These are phyloP conservation scores for Aspergillus bertholletiae DNA, from an alignment of 495 filamentous ascomycete species.

Conservation along the genomic window DNA sequence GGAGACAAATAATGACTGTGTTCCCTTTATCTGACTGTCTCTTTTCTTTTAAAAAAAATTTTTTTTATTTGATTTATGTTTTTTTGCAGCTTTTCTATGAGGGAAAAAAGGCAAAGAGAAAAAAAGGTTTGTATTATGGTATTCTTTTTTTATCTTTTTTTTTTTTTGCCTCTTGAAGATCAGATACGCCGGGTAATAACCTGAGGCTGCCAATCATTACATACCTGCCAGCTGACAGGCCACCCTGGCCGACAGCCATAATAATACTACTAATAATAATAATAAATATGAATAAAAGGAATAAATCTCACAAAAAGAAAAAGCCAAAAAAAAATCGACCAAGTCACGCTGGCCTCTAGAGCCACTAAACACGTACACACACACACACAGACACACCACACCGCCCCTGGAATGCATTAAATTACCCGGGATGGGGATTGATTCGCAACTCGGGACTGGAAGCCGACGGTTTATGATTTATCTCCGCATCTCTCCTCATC, in stretches of 20 bases:
- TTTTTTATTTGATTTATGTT: too few relatives aligned
- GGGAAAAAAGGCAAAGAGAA: constrained; percentile 7
- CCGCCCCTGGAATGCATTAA: constrained; percentile 13
- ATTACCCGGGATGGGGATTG: constrained; percentile 11
- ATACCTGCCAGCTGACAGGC: too few relatives aligned
- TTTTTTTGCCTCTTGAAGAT: constrained; percentile 1
- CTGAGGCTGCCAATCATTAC: too few relatives aligned
- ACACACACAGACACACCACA: too few relatives aligned
- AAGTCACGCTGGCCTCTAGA: neutral
- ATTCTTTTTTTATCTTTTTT: constrained; percentile 10
- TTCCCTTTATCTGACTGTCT: neutral
- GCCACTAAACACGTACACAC: too few relatives aligned
- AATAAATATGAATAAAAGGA: too few relatives aligned
- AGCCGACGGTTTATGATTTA: too few relatives aligned
- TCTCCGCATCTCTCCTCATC: neutral
- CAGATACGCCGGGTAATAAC: neutral
- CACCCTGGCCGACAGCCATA: too few relatives aligned
- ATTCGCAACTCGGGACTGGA: neutral
- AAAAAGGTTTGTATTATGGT: constrained; percentile 5
- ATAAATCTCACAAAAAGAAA: too few relatives aligned
- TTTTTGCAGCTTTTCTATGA: neutral
- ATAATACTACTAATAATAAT: too few relatives aligned
- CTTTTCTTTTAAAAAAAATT: constrained; percentile 2
- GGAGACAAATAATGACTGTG: neutral
- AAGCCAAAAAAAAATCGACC: neutral